A percentile compares a stretch with the other conserved stretches of the same genome.
These are phyloP conservation scores for Amanita brunnescens DNA, from an alignment of 768 basidiomycete genomes.

Conservation along the genomic window DNA sequence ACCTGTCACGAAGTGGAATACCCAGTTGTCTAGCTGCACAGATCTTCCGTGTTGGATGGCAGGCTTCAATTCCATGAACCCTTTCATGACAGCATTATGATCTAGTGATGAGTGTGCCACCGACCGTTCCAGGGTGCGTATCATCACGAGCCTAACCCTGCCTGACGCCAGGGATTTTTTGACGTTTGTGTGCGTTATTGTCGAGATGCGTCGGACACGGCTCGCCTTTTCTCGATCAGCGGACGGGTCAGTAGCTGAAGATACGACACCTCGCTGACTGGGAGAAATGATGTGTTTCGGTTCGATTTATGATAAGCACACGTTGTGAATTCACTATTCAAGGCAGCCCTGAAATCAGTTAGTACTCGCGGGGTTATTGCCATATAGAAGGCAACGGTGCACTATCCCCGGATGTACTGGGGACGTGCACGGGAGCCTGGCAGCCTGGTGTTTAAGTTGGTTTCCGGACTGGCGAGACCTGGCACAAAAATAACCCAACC, in stretches of 20 bases:
- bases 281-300: slow-evolving; percentile 3
- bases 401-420: slow-evolving; percentile 29
- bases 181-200: background rate
- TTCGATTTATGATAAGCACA: slow-evolving; percentile 9
- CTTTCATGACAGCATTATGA: slow-evolving; percentile 13
- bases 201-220: background rate
- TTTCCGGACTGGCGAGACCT: slow-evolving; percentile 24
- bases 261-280: slow-evolving; percentile 1
- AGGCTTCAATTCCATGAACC: slow-evolving; percentile 9
- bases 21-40: background rate
- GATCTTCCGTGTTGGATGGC: background rate
- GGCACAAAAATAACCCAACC: slow-evolving; percentile 22
- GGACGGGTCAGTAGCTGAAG: slow-evolving; percentile 8
- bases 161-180: background rate
- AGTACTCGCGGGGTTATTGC: slow-evolving; percentile 22
- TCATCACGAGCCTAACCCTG: slow-evolving; percentile 3
- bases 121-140: slow-evolving; percentile 5
- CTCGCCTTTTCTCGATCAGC: slow-evolving; percentile 8
- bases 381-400: slow-evolving; percentile 15
- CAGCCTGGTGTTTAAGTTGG: slow-evolving; percentile 22
- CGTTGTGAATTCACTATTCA: slow-evolving; percentile 14
- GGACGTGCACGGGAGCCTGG: slow-evolving; percentile 4
- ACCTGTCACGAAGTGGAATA: background rate
- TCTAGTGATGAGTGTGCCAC: background rate
- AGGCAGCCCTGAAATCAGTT: slow-evolving; percentile 24